Conservation (phyloP, 495 filamentous ascomycete species). For the Platismatia glauca region DNA sequence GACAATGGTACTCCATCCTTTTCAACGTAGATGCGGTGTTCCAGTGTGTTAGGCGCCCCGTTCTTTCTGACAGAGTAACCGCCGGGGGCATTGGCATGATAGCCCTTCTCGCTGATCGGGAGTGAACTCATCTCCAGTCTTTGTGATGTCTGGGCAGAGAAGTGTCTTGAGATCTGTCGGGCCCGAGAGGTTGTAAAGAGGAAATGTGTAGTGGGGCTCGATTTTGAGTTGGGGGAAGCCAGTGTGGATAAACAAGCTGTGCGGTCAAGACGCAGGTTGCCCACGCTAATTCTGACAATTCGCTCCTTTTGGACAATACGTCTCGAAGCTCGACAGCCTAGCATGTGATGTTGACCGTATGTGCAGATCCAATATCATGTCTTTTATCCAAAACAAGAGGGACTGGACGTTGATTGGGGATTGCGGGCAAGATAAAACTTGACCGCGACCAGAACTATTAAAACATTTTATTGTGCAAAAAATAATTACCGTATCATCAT, state of each 20-base stretch:
- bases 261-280: conserved; percentile 2
- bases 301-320: neutral
- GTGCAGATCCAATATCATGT: neutral
- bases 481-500: too few relatives aligned
- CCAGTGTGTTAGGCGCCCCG: conserved; percentile 81
- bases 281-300: neutral
- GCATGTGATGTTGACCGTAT: neutral
- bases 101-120: conserved; percentile 27
- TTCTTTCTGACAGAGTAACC: conserved; percentile 71
- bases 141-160: conserved; percentile 31
- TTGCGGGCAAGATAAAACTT: neutral
- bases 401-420: neutral
- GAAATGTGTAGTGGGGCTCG: conserved; percentile 20
- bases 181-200: conserved; percentile 36
- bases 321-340: neutral
- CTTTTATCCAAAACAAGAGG: neutral
- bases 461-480: too few relatives aligned
- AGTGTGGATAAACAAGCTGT: conserved; percentile 20
- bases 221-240: conserved; percentile 21
- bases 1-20: conserved; percentile 91
- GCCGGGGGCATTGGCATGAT: conserved; percentile 46
- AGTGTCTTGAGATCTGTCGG: conserved; percentile 48
- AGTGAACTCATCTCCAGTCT: conserved; percentile 32
- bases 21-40: conserved; percentile 96
- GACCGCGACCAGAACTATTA: too few relatives aligned